Conservation (phyloP, 78 protist genomes). For the Planoprotostelium fungivorum region DNA sequence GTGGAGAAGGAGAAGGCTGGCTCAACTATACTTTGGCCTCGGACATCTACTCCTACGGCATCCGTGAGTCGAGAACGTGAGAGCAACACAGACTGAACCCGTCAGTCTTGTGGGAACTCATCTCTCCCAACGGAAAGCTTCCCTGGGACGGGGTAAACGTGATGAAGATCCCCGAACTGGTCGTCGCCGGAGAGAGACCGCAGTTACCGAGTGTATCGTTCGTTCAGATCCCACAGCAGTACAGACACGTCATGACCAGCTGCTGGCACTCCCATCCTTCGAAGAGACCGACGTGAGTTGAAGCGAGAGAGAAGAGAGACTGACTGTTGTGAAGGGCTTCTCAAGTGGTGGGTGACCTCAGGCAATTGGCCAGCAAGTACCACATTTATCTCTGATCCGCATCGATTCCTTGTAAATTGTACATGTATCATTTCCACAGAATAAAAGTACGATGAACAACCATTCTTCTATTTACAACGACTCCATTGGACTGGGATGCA, state of each 20-base stretch:
- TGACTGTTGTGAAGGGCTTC: too few species aligned
- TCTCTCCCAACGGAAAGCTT: not conserved
- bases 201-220: not conserved
- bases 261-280: not conserved
- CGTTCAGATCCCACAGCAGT: not conserved
- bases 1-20: not conserved
- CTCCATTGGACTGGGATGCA: too few species aligned
- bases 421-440: too few species aligned
- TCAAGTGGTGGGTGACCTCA: not conserved
- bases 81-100: too few species aligned
- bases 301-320: not conserved
- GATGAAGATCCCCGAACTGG: not conserved
- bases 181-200: not conserved
- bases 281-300: not conserved
- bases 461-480: too few species aligned
- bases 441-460: too few species aligned
- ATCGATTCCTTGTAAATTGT: too few species aligned
- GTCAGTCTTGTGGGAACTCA: not conserved
- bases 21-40: not conserved
- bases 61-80: too few species aligned
- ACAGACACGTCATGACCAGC: not conserved
- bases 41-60: not conserved
- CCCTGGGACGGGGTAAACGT: not conserved
- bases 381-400: not conserved
- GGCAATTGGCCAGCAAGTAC: not conserved